Base-by-base conservation (phyloP, 106 monocot genomes). In the Ottelia alismoides region DNA sequence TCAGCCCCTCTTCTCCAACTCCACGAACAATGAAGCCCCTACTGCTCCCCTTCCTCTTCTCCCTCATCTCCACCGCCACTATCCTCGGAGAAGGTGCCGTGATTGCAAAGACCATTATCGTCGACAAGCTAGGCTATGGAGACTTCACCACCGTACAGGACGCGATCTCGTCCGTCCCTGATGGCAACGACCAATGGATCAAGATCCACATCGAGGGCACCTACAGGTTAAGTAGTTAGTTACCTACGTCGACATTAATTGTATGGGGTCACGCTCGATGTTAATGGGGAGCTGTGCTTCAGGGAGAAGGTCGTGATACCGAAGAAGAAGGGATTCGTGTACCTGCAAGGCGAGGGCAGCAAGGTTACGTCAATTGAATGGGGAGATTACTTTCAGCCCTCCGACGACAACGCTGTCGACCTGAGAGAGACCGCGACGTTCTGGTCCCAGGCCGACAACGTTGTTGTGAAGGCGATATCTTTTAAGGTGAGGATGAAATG, bases 401-500 rank as follows among this genome's bases (percentile, higher is more conserved):
- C 16, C 16, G 26, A 27, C 53, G 22, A 24, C 26, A 0, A 24
- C 26, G 53, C 53, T 3, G 10, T 25, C 25, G 4, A 25, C 0
- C 12, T 45, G 24, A 3, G 17, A 1, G 54, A 31, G 1, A 48
- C 27, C 9, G 61, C 69, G 7, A 53, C 61, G 2, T 70, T 70
- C 25, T 21, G 54, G 5, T 18, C 30, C 1, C 1, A 12, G 25
- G 60, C 61, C 0, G 11, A 45, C 16, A 70, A 61, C 45, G 26
- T 62, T 44, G 47, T 70, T 24, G 47, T 60, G 25, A 61, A 54
- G 22, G 18, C 52, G 2, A 61, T 70, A 19, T 20, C 29, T 24
- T 54, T 70, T 25, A 62, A 55, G 70, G 69, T 70, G 20, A n/a
- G n/a, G n/a, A n/a, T n/a, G n/a, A n/a, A n/a, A n/a, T n/a, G n/a